Evolutionary conservation across 2,329 filamentous ascomycete species (phyloP).

Genomic region (Xylaria sp.): DNA sequence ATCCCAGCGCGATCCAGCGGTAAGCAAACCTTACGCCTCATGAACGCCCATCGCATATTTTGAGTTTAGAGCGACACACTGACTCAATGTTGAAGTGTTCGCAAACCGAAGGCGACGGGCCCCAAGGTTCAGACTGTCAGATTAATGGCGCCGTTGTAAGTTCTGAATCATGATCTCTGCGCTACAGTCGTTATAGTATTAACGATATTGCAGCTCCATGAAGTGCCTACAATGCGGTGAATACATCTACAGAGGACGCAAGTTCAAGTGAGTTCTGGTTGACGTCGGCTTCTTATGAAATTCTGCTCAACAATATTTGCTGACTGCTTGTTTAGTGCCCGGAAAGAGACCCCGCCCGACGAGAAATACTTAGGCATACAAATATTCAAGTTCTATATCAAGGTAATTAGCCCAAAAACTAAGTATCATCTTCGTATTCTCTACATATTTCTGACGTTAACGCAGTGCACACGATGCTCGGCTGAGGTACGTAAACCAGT

Average conservation of each 20-base stretch:
- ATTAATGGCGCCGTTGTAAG: constrained; percentile 80
- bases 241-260: constrained; percentile 90
- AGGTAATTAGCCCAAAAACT: constrained; percentile 40
- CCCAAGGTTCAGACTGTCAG: constrained; percentile 86
- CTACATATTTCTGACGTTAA: not conserved
- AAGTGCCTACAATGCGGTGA: constrained; percentile 59
- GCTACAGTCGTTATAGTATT: not conserved
- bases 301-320: not conserved
- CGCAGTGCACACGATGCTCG: constrained; percentile 31
- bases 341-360: constrained; percentile 87
- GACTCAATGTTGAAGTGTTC: constrained; percentile 45
- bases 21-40: constrained; percentile 1
- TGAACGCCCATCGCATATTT: not conserved
- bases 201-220: constrained; percentile 32
- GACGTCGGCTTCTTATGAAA: not conserved
- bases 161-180: not conserved
- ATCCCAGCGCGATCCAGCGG: constrained; percentile 79
- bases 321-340: constrained; percentile 50
- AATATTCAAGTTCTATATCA: constrained; percentile 88
- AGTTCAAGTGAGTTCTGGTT: constrained; percentile 70
- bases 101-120: constrained; percentile 72
- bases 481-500: constrained; percentile 19
- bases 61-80: not conserved
- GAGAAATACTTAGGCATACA: constrained; percentile 89
- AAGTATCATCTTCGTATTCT: not conserved